Evolutionary conservation across 495 filamentous ascomycete genomes (phyloP).

Genomic region (Penicillium odoratum): DNA sequence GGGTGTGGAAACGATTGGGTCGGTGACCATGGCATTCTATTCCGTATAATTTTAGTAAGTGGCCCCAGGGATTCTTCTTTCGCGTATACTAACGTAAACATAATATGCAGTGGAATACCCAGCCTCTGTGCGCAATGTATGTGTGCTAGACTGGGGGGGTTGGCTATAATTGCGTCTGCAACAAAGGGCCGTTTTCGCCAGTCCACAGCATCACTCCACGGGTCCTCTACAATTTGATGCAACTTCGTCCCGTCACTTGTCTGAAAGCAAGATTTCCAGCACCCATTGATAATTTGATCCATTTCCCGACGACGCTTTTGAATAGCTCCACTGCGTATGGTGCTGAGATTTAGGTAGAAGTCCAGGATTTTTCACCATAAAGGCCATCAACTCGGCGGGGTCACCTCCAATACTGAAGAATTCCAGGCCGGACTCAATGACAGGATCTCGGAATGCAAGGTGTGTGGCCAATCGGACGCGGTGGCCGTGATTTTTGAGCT

Average conservation of each 20-base stretch:
- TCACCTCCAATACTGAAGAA: conserved; percentile 83
- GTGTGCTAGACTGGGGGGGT: conserved; percentile 81
- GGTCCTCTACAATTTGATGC: conserved; percentile 47
- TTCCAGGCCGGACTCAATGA: conserved; percentile 71
- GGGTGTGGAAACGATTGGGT: conserved; percentile 57
- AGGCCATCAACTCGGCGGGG: conserved; percentile 78
- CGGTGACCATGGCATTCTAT: conserved; percentile 63
- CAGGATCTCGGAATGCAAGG: conserved; percentile 66
- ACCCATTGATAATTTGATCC: conserved; percentile 68
- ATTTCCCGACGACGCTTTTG: conserved; percentile 63
- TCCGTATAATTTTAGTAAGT: background rate
- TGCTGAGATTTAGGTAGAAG: conserved; percentile 68
- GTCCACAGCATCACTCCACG: conserved; percentile 27
- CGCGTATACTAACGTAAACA: conserved; percentile 65
- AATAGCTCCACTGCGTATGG: conserved; percentile 68
- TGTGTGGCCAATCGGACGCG: conserved; percentile 80
- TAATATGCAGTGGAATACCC: conserved; percentile 76
- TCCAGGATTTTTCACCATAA: conserved; percentile 88
- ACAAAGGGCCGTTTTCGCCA: conserved; percentile 63
- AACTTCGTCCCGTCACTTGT: conserved; percentile 54
- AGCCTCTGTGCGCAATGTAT: conserved; percentile 79
- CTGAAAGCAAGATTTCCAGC: conserved; percentile 75
- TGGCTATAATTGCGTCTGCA: conserved; percentile 81
- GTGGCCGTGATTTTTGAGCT: conserved; percentile 67
- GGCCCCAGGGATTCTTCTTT: background rate